Evolutionary conservation across 164 flowering plant genomes (phyloP), one percentile per base, ranked within the genome.

Genomic region (Tetrastigma voinierianum): DNA sequence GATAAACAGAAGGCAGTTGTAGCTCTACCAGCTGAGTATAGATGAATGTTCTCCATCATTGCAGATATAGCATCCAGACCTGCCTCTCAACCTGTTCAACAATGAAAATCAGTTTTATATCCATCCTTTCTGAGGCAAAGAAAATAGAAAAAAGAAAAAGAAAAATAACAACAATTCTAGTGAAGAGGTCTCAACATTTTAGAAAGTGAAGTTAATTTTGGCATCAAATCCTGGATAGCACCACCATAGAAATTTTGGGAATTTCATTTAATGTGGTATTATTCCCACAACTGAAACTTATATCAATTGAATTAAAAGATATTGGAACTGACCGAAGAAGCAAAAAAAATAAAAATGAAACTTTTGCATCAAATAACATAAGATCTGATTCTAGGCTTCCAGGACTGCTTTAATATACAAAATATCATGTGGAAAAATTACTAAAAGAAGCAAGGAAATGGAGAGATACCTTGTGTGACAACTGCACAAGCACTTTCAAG

Each of bases 11-110:
- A 74, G n/a, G 85, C 67, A 43, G 88, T 74, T 55, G 96, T 90
- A 9, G 89, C 81, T 76, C 96, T 83, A n/a, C n/a, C n/a, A 53
- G 93, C 90, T 43, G 83, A 2, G 85, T 76, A 81, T 45, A 63
- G 72, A 73, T 97, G 80, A 67, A 90, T 83, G 60, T 87, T 93
- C 84, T 96, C 99, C 79, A 96, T 70, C 91, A 87, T 88, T 60
- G 74, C 87, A 70, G 99, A 90, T 97, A 93, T 93, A 65, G 79
- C 74, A 61, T 93, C 96, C 69, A 93, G 93, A 66, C 97, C 95
- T 44, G 93, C 93, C 76, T 96, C 97, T 78, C 99, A 70, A 93
- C 93, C 99, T 96, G 83, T 77, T 62, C 59, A 66, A 25, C 32
- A 64, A 17, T 10, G 9, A 2, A n/a, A 20, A 54, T 17, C 3